Base-by-base conservation (phyloP, 345 rosid genomes). In the Hibiscus tridactylites region DNA sequence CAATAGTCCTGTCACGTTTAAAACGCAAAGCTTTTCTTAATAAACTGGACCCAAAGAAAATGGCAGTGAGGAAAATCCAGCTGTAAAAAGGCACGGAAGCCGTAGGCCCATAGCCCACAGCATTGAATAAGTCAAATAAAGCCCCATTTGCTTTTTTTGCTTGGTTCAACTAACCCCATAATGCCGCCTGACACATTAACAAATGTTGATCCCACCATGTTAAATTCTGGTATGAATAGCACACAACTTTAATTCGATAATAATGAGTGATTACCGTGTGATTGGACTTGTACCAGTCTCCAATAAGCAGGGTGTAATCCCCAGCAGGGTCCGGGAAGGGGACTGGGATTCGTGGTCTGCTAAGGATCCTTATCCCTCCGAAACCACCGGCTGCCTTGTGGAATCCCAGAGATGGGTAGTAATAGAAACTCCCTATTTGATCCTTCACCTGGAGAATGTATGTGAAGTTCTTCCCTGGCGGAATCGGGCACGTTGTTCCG, bases 351-450 rank as follows among this genome's bases (percentile, higher is more conserved):
- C 76, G 29, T 0, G 91, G 90, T 0, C 95, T 82, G 77, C 95
- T 89, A 3, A 87, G 88, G 79, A 89, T 87, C 70, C 87, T 77
- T 37, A 89, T 86, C 28, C 91, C 91, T 1, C 95, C 95, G 21
- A 87, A 89, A 24, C 82, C 95, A 9, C 95, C 95, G 0, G 91
- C 95, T 8, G 95, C 91, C 63, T 89, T 89, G 83, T 89, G 95
- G 85, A 89, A 87, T 10, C 71, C 90, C 6, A 89, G 89, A 37
- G 91, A 87, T 0, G 95, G 95, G 85, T 82, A 89, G 78, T 89
- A 89, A 77, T 83, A 89, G 82, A 83, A 89, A 76, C 89, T 89
- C 16, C 95, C 95, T 1, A 89, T 89, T 72, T 89, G 95, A 61
- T 89, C 95, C 81, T 89, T 89, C 6, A 85, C 88, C 70, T 89